phyloP scores from a whole-genome alignment of 805 yeast species.

The Candida verbasci region DNA sequence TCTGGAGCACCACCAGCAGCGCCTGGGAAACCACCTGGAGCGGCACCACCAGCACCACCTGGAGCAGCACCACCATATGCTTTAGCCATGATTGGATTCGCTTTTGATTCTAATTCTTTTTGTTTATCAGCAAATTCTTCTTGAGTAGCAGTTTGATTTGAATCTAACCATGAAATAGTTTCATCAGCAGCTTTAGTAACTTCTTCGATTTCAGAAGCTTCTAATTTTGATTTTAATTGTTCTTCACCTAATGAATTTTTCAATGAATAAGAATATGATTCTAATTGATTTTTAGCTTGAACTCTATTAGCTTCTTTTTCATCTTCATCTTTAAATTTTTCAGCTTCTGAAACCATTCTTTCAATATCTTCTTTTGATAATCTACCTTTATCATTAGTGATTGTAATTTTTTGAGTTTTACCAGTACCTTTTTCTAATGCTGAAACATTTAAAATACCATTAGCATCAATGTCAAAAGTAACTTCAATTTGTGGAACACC shows the following conservation, averaged over 20 bases:
- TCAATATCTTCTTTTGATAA: conserved; percentile 96
- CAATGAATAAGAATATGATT: conserved; percentile 90
- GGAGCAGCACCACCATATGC: conserved; percentile 94
- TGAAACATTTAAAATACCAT: conserved; percentile 94
- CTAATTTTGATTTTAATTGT: conserved; percentile 40
- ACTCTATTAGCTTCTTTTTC: conserved; percentile 92
- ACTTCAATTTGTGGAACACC: conserved; percentile 99
- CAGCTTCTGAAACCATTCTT: conserved; percentile 97
- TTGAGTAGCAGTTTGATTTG: conserved; percentile 84
- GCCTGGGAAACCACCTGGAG: conserved; percentile 45
- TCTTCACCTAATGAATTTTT: conserved; percentile 66
- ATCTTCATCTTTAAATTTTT: conserved; percentile 94
- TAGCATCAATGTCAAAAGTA: conserved; percentile 94
- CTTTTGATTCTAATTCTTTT: conserved; percentile 92
- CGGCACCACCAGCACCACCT: conserved; percentile 62
- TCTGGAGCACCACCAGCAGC: conserved; percentile 51
- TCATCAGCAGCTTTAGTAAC: conserved; percentile 79
- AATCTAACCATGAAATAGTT: conserved; percentile 88
- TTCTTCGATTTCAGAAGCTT: conserved; percentile 61
- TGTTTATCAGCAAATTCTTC: conserved; percentile 91
- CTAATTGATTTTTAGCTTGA: conserved; percentile 91
- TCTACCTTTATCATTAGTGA: conserved; percentile 98
- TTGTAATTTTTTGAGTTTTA: conserved; percentile 93
- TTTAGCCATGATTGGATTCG: conserved; percentile 95
- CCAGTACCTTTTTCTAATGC: conserved; percentile 99